phyloP scores from a whole-genome alignment of 2,329 filamentous ascomycete genomes.

The Rhynchosporium agropyri region DNA sequence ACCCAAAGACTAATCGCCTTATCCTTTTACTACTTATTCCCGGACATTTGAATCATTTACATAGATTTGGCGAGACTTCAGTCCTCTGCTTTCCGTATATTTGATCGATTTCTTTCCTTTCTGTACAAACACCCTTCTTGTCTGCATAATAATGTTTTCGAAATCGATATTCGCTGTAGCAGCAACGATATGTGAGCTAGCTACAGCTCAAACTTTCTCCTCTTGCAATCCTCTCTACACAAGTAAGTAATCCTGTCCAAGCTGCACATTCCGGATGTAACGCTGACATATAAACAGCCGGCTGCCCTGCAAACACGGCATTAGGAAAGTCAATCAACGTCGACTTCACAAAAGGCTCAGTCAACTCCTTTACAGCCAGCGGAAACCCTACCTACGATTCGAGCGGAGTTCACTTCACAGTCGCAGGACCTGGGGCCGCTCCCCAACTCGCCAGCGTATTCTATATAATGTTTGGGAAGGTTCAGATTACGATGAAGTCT shows the following conservation, averaged over 20 bases:
- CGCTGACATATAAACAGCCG: conserved; percentile 45
- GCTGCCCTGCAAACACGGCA: conserved; percentile 76
- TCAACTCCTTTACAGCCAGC: conserved; percentile 75
- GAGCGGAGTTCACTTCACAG: conserved; percentile 80
- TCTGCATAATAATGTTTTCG: conserved; percentile 38
- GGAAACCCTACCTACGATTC: conserved; percentile 72
- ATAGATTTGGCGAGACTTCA: background rate
- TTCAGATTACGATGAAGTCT: conserved; percentile 82
- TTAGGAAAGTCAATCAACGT: conserved; percentile 80
- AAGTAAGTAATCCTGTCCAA: conserved; percentile 38
- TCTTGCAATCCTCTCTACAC: conserved; percentile 56
- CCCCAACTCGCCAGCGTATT: conserved; percentile 87
- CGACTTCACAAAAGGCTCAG: conserved; percentile 78
- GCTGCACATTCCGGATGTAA: background rate
- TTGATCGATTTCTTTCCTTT: conserved; percentile 24
- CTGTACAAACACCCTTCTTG: conserved; percentile 26
- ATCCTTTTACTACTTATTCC: background rate
- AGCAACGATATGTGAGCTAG: conserved; percentile 28
- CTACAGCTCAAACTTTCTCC: conserved; percentile 55
- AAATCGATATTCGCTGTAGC: conserved; percentile 31
- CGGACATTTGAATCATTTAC: background rate
- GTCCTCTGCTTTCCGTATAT: background rate
- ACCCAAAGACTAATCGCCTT: conserved; percentile 5
- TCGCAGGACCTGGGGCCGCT: conserved; percentile 76
- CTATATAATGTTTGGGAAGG: conserved; percentile 98